Base-by-base conservation (phyloP, 768 basidiomycete genomes). In the Mycena leptocephala region DNA sequence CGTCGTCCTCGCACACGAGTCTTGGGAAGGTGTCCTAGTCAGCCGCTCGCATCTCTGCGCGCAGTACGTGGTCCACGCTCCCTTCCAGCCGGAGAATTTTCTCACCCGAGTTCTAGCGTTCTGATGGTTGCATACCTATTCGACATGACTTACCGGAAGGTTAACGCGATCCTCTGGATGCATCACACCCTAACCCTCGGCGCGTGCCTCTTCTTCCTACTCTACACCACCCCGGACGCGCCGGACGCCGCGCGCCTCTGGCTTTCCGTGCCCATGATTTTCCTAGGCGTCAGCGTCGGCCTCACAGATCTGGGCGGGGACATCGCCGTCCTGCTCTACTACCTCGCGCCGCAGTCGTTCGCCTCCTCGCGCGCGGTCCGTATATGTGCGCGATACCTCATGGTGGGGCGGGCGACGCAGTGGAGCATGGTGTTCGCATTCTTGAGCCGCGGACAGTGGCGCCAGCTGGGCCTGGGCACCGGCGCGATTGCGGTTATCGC, bases 91-190 rank as follows among this genome's bases (percentile, higher is more conserved):
- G n/a, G 8, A 13, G 28, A 13, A 14, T 37, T 37, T 37, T 13
- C 35, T 37, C 6, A 46, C 2, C 13, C 9, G 7, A 28, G 5
- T 39, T 14, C 20, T 18, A 66, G 56, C 3, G 32, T 62, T 1
- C 28, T 74, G 22, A 62, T 62, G 24, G 35, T 62, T 24, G 35
- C 69, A 2, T 46, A 70, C 33, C 59, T 69, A 1, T 75, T 75
- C 46, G 73, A 75, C 59, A 53, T 75, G 66, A 69, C 66, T 33
- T 75, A 75, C 37, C 73, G 73, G 1, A 37, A 39, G 24, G 73
- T 68, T n/a, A 62, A 51, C 59, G 20, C 59, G 5, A 39, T 75
- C 51, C 58, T 75, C 6, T 75, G 73, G 73, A 20, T 39, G 32
- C 73, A 69, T 41, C 73, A 68, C 66, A 72, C 63, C 37, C 32